phyloP scores from a whole-genome alignment of 1,284 basidiomycete species.

The Meira miltonrushii region DNA sequence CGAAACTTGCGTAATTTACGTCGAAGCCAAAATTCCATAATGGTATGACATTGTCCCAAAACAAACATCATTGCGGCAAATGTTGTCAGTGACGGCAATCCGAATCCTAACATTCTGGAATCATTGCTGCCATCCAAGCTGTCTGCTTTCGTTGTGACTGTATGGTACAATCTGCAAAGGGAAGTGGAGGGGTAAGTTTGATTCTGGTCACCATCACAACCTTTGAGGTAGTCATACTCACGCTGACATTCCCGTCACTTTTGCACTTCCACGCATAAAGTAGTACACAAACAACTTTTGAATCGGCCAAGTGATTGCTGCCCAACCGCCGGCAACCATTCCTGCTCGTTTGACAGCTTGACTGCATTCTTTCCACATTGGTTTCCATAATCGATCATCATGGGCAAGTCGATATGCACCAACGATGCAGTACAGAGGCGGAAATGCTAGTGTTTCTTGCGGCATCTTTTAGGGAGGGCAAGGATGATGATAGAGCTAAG shows the following conservation, averaged over 20 bases:
- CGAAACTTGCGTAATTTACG: constrained; percentile 33
- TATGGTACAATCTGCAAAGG: constrained; percentile 17
- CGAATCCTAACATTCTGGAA: constrained; percentile 22
- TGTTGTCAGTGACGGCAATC: constrained; percentile 31
- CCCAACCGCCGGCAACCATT: constrained; percentile 30
- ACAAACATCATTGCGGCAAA: constrained; percentile 48
- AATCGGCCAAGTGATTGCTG: constrained; percentile 37
- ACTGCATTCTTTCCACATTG: constrained; percentile 45
- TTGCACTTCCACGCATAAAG: constrained; percentile 39
- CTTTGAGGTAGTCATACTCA: not conserved
- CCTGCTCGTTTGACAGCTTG: constrained; percentile 30
- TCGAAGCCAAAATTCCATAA: constrained; percentile 46
- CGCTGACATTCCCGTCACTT: constrained; percentile 26
- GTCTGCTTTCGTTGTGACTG: constrained; percentile 23
- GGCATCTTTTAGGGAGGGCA: constrained; percentile 26
- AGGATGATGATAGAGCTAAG: not conserved
- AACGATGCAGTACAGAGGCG: constrained; percentile 43
- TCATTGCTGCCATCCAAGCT: constrained; percentile 22
- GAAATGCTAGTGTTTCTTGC: constrained; percentile 45
- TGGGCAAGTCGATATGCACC: constrained; percentile 46
- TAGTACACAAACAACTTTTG: constrained; percentile 39
- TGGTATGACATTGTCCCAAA: constrained; percentile 38
- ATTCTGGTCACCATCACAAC: not conserved
- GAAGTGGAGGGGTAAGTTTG: constrained; percentile 1
- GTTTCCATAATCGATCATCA: constrained; percentile 39